These are phyloP conservation scores for Thalassiosira mediterranea DNA, from an alignment of 352 stramenopile species.

Conservation along the genomic window DNA sequence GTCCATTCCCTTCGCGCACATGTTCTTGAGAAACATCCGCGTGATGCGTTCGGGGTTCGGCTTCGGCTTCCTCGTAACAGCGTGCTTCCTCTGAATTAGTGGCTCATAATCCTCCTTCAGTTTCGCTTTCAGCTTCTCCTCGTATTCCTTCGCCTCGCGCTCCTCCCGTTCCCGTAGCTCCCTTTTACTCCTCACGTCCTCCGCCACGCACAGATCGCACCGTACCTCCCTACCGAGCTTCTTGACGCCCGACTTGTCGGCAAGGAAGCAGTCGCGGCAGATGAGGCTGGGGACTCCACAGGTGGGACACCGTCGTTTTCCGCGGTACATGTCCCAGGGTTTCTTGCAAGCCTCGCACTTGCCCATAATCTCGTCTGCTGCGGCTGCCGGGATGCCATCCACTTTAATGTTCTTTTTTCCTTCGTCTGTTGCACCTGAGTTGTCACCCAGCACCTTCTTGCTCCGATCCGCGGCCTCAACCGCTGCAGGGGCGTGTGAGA, in stretches of 20 bases:
- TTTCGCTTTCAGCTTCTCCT: constrained; percentile 65
- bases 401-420: neutral
- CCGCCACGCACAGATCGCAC: constrained; percentile 81
- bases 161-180: constrained; percentile 68
- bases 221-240: constrained; percentile 68
- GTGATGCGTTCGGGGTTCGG: constrained; percentile 76
- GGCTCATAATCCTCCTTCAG: constrained; percentile 31
- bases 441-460: constrained; percentile 20
- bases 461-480: constrained; percentile 54
- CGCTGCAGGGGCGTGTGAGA: constrained; percentile 71
- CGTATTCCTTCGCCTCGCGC: constrained; percentile 71
- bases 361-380: constrained; percentile 6
- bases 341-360: constrained; percentile 80
- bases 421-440: neutral
- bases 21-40: constrained; percentile 77
- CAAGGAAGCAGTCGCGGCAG: constrained; percentile 80
- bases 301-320: constrained; percentile 82
- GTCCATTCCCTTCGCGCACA: constrained; percentile 76
- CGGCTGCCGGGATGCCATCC: neutral
- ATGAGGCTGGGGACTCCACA: constrained; percentile 85
- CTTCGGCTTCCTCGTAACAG: constrained; percentile 44
- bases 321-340: constrained; percentile 86
- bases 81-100: constrained; percentile 37
- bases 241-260: constrained; percentile 61
- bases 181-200: constrained; percentile 72